Base-by-base conservation (phyloP, 2,329 filamentous ascomycete genomes). In the Calonectria pseudoturangicola region DNA sequence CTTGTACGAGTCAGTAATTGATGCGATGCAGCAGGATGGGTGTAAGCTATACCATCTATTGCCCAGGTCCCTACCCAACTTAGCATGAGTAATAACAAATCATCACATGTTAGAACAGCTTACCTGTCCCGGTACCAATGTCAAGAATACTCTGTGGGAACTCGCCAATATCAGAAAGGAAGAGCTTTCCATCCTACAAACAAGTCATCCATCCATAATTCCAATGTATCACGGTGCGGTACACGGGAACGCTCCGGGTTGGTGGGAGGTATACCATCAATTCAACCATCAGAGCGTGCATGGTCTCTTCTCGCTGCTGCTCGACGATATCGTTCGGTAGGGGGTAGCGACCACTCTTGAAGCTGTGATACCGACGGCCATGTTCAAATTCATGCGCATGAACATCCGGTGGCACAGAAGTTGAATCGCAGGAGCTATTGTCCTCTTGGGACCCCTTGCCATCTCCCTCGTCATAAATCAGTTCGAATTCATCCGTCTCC, bases 51-150 rank as follows among this genome's bases (percentile, higher is more conserved):
- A 87, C 85, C 84, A 71, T 88, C 86, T 64, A 91, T 87, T 1
- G 89, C 89, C 89, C 89, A 91, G 5, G 87, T 82, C n/a, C 86
- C 86, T 83, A 43, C 28, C 21, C 39, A 41, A 15, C 13, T 13
- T 9, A 50, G 12, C 39, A 66, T 77, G 25, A 79, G 71, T 51
- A 68, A 30, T 18, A 27, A 48, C 25, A 7, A 50, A 7, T 56
- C 15, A 56, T 48, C 50, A 39, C 33, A 13, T 39, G 28, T 4
- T 43, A 9, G 12, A 25, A 18, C 12, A 16, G 75, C 81, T 76
- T 77, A 85, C 86, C 87, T 13, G 85, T 88, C 4, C 88, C 88
- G 1, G 88, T 89, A 16, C 88, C 88, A 10, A 89, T 80, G 51
- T 88, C 87, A 15, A 88, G 79, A 39, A 89, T 86, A 63, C 83